These are phyloP conservation scores for Globisporangium perplexum DNA, from an alignment of 352 stramenopile genomes.

Conservation along the genomic window DNA sequence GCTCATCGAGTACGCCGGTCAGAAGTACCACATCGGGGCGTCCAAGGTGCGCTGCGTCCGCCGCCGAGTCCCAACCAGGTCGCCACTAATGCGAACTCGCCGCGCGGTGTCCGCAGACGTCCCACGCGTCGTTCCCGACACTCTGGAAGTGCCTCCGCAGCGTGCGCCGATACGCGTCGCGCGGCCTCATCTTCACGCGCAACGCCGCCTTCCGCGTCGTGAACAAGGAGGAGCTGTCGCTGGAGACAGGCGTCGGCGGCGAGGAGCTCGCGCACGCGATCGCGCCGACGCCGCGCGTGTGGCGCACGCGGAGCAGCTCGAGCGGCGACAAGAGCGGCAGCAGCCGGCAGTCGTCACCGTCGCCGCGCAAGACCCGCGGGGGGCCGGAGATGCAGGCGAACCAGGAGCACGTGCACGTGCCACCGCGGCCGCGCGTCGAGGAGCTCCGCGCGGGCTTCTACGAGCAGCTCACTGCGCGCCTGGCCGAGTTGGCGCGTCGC, in stretches of 20 bases:
- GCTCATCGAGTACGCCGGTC: slow-evolving; percentile 66
- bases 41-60: slow-evolving; percentile 45
- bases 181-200: slow-evolving; percentile 68
- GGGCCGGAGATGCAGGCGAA: slow-evolving; percentile 41
- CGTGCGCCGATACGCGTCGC: slow-evolving; percentile 70
- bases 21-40: slow-evolving; percentile 70
- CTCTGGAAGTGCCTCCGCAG: slow-evolving; percentile 76
- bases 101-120: slow-evolving; percentile 24
- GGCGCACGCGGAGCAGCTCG: slow-evolving; percentile 38
- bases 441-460: slow-evolving; percentile 62
- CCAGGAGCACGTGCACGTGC: slow-evolving; percentile 62
- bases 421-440: slow-evolving; percentile 50
- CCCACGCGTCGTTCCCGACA: slow-evolving; percentile 51
- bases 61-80: too few relatives aligned
- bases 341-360: slow-evolving; percentile 31
- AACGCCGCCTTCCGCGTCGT: slow-evolving; percentile 64
- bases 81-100: neutral
- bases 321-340: slow-evolving; percentile 30
- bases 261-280: slow-evolving; percentile 16
- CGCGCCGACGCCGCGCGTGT: slow-evolving; percentile 30
- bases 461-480: slow-evolving; percentile 35
- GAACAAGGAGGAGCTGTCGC: slow-evolving; percentile 51
- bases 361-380: slow-evolving; percentile 20
- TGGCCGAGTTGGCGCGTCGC: slow-evolving; percentile 28
- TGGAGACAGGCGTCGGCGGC: slow-evolving; percentile 27